A percentile compares a stretch with the other conserved stretches of the same genome.
These are phyloP conservation scores for Heliophila coronopifolia DNA, from an alignment of 441 rosid species.

Conservation along the genomic window DNA sequence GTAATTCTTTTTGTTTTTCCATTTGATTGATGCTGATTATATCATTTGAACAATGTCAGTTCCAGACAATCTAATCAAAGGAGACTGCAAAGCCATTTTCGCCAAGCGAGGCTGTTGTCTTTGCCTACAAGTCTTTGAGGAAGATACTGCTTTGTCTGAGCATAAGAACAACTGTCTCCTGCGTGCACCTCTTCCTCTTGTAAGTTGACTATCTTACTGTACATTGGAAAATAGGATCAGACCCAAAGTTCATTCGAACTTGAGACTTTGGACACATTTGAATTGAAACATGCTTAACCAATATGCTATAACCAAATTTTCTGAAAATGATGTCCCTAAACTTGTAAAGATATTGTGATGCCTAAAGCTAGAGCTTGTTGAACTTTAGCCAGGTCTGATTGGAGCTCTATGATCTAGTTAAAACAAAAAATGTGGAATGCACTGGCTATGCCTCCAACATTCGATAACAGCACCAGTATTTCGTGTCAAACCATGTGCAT, in stretches of 20 bases:
- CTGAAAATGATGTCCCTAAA: too few species aligned
- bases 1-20: neutral
- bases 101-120: constrained; percentile 43
- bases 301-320: too few species aligned
- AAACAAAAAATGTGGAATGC: neutral
- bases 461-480: neutral
- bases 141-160: constrained; percentile 30
- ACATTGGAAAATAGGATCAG: neutral
- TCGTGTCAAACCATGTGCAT: too few species aligned
- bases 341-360: too few species aligned
- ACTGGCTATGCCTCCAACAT: neutral
- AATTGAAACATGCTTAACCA: too few species aligned
- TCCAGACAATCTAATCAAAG: constrained; percentile 44
- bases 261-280: too few species aligned
- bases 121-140: constrained; percentile 51
- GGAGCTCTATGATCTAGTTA: too few species aligned
- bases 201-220: constrained; percentile 30
- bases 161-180: constrained; percentile 43
- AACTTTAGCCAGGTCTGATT: too few species aligned
- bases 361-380: too few species aligned
- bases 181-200: constrained; percentile 44
- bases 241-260: too few species aligned
- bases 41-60: neutral
- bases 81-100: constrained; percentile 43
- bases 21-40: neutral